phyloP scores from a whole-genome alignment of 768 basidiomycete genomes.

The Piloderma croceum region DNA sequence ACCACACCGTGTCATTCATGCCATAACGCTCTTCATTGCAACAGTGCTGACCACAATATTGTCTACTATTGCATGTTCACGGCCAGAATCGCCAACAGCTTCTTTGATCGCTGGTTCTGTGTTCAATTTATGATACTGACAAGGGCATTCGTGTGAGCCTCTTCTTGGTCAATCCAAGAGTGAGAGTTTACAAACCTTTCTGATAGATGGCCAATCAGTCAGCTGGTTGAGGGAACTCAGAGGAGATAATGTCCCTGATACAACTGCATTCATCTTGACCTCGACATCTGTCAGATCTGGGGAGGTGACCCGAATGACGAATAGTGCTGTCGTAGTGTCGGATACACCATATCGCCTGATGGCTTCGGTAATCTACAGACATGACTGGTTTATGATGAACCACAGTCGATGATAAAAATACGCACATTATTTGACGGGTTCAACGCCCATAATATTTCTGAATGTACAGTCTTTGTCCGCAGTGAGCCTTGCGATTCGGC shows the following conservation, averaged over 20 bases:
- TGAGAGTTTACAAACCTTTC: slow-evolving; percentile 52
- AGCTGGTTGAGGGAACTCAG: slow-evolving; percentile 38
- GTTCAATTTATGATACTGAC: slow-evolving; percentile 67
- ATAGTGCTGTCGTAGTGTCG: slow-evolving; percentile 52
- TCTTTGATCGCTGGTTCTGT: slow-evolving; percentile 40
- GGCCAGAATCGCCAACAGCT: slow-evolving; percentile 25
- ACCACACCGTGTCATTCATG: too few relatives aligned
- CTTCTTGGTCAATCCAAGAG: neutral
- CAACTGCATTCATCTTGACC: slow-evolving; percentile 48
- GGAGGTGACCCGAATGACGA: slow-evolving; percentile 67
- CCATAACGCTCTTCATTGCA: slow-evolving; percentile 68
- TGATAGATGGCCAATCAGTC: slow-evolving; percentile 69
- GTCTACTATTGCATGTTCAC: slow-evolving; percentile 44
- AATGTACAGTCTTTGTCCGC: slow-evolving; percentile 83
- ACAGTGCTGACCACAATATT: slow-evolving; percentile 72
- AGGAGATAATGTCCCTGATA: slow-evolving; percentile 51
- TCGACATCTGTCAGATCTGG: slow-evolving; percentile 34
- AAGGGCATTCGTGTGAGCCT: neutral
- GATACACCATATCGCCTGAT: slow-evolving; percentile 83
- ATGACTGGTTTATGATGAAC: neutral
- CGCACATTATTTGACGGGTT: slow-evolving; percentile 84
- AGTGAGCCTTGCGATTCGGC: slow-evolving; percentile 54
- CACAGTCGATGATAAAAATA: neutral
- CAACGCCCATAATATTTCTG: slow-evolving; percentile 83
- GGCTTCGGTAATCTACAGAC: slow-evolving; percentile 75